Evolutionary conservation across 768 basidiomycete species (phyloP).

Genomic region (Xerocomellus intermedius): DNA sequence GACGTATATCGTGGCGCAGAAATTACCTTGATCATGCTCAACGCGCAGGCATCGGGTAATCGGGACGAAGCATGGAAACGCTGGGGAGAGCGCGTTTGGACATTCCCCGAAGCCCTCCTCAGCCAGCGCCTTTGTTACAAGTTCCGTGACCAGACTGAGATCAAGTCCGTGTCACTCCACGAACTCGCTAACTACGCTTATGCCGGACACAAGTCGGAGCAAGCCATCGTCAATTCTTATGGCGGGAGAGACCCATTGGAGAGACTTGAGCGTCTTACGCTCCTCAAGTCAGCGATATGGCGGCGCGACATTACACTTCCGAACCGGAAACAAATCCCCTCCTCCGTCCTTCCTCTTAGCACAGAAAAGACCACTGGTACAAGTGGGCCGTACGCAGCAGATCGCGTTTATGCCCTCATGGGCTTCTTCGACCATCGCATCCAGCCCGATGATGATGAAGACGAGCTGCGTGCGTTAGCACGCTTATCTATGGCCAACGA

Average conservation of each 20-base stretch:
- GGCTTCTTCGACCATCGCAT: slow-evolving; percentile 24
- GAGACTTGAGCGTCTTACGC: slow-evolving; percentile 15
- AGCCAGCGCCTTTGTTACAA: slow-evolving; percentile 11
- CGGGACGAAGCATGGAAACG: neutral
- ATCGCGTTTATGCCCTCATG: slow-evolving; percentile 22
- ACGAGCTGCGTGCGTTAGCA: slow-evolving; percentile 16
- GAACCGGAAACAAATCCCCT: neutral
- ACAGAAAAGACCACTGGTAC: neutral
- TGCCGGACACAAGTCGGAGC: neutral
- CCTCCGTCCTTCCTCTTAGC: too few relatives aligned
- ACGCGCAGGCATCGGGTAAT: too few relatives aligned
- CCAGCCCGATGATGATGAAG: slow-evolving; percentile 10
- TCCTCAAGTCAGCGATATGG: slow-evolving; percentile 21
- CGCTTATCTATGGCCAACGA: slow-evolving; percentile 25
- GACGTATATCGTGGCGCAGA: slow-evolving; percentile 15
- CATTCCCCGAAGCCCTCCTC: slow-evolving; percentile 14
- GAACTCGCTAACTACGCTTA: neutral
- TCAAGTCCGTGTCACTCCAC: neutral
- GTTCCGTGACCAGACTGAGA: neutral
- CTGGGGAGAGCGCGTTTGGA: slow-evolving; percentile 21
- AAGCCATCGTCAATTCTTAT: slow-evolving; percentile 17
- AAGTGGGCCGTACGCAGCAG: slow-evolving; percentile 7
- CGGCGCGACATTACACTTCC: neutral
- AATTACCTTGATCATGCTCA: slow-evolving; percentile 13
- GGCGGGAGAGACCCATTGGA: slow-evolving; percentile 18